phyloP scores from a whole-genome alignment of 2,329 filamentous ascomycete species.

The Sclerotinia sclerotiorum region DNA sequence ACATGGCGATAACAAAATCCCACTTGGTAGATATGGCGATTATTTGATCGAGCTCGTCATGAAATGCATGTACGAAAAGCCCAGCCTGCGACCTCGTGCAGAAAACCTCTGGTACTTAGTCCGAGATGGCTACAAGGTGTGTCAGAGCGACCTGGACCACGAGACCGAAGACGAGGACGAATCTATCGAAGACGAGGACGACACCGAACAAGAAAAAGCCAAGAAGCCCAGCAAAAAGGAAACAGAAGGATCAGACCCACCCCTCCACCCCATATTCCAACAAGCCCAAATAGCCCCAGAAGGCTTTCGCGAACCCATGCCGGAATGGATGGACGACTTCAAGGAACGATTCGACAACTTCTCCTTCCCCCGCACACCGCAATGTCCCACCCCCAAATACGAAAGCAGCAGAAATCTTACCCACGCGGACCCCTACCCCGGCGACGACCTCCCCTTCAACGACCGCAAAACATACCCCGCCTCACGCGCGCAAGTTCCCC shows the following conservation, averaged over 20 bases:
- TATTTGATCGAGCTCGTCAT: neutral
- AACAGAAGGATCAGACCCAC: neutral
- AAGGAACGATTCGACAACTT: rapidly evolving
- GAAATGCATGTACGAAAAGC: neutral
- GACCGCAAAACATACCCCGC: neutral
- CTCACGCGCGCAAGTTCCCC: neutral
- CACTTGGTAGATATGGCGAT: neutral
- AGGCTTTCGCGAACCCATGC: neutral
- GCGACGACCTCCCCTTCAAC: neutral
- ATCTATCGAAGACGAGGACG: too few relatives aligned
- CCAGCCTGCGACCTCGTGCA: neutral
- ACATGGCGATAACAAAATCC: neutral
- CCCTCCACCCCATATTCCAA: neutral
- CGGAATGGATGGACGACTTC: neutral
- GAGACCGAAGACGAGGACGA: too few relatives aligned
- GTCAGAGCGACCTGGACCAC: rapidly evolving
- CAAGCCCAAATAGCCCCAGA: too few relatives aligned
- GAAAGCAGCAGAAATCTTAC: rapidly evolving
- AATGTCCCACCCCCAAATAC: neutral
- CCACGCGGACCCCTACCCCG: rapidly evolving
- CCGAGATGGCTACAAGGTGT: neutral
- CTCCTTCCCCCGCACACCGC: neutral
- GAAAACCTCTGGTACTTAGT: neutral
- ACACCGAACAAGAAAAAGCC: too few relatives aligned
- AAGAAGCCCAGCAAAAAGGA: too few relatives aligned